These are phyloP conservation scores for Acmispon strigosus DNA, from an alignment of 306 rosid species.

Conservation along the genomic window DNA sequence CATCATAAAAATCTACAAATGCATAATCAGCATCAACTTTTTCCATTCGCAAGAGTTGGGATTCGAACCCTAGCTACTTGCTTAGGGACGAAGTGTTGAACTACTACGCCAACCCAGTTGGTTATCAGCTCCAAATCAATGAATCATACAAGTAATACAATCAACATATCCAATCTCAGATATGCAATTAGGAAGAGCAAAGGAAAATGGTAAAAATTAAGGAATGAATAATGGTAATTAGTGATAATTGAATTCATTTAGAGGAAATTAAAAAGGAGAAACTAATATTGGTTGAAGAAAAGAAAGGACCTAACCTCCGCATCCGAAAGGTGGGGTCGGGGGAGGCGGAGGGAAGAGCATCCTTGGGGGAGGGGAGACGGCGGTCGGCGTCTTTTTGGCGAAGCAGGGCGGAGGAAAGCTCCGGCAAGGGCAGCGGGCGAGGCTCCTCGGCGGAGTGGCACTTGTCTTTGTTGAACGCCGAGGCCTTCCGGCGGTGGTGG, in stretches of 20 bases:
- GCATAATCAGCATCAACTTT: not conserved
- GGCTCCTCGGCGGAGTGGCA: conserved; percentile 18
- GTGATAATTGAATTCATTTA: too few relatives aligned
- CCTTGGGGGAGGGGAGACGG: conserved; percentile 58
- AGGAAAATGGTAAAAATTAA: not conserved
- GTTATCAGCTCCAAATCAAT: too few relatives aligned
- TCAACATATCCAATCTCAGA: not conserved
- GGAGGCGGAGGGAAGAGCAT: not conserved
- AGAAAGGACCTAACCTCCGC: conserved; percentile 55
- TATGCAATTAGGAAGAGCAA: not conserved
- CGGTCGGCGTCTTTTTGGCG: conserved; percentile 35
- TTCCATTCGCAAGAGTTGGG: too few relatives aligned
- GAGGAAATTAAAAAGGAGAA: too few relatives aligned
- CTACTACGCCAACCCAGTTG: too few relatives aligned
- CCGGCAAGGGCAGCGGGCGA: conserved; percentile 71
- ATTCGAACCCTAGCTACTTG: too few relatives aligned
- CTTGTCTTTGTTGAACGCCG: not conserved
- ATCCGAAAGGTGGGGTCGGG: conserved; percentile 10
- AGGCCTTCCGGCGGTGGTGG: not conserved
- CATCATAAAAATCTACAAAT: not conserved
- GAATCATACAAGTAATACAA: too few relatives aligned
- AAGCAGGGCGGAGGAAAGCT: not conserved
- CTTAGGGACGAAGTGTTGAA: too few relatives aligned
- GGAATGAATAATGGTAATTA: too few relatives aligned
- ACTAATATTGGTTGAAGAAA: too few relatives aligned